phyloP scores from a whole-genome alignment of 148 eudicot genomes.

The Spergularia marina region DNA sequence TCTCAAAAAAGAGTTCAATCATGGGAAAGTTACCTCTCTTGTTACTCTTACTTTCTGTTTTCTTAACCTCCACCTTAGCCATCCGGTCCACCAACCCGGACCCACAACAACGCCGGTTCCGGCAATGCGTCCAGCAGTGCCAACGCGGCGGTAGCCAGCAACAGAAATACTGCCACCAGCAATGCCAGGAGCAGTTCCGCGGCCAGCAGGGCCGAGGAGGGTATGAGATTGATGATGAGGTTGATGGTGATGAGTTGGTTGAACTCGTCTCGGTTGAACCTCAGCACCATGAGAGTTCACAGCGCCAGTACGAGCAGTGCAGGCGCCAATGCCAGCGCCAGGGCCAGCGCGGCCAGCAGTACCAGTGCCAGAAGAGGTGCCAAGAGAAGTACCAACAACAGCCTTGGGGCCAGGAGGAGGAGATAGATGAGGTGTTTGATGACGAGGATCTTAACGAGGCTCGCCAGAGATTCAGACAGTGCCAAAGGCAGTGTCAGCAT shows the following conservation, averaged over 20 bases:
- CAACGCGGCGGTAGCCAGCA: background rate
- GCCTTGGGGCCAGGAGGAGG: no score
- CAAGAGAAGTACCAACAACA: constrained; percentile 2
- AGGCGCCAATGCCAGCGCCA: constrained; percentile 20
- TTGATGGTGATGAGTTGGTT: background rate
- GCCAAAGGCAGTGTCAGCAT: no score
- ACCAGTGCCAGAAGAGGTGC: constrained; percentile 27
- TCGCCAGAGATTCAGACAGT: no score
- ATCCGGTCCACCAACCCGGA: constrained; percentile 11
- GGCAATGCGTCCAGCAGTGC: constrained; percentile 11
- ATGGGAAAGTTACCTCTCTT: constrained; percentile 21
- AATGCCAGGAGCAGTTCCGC: background rate
- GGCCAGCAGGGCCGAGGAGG: background rate
- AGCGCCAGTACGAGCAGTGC: constrained; percentile 17
- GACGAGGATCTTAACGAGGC: no score
- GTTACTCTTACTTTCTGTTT: constrained; percentile 16
- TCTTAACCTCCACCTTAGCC: constrained; percentile 21
- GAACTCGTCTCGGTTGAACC: background rate
- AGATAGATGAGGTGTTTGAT: no score
- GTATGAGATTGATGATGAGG: background rate
- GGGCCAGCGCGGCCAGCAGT: constrained; percentile 9
- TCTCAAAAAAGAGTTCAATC: background rate
- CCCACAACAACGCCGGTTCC: background rate
- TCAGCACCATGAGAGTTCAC: background rate
- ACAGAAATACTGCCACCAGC: background rate